A percentile compares a stretch with the other conserved stretches of the same genome.
phyloP scores from a whole-genome alignment of 2,329 filamentous ascomycete genomes.

The Nannizzia gypsea region DNA sequence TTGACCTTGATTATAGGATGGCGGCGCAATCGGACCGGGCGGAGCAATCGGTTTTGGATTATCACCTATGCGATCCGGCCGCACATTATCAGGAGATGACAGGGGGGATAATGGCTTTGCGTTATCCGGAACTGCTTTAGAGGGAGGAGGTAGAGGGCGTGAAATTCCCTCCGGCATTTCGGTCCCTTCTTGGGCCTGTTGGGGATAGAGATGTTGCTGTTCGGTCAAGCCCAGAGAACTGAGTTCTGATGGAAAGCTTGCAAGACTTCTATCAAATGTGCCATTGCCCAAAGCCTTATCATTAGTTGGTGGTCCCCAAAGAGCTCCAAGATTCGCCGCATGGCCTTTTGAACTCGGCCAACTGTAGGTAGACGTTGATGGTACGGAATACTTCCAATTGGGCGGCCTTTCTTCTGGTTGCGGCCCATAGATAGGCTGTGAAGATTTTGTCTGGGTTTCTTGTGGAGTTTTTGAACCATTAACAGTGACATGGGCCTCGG shows the following conservation, averaged over 20 bases:
- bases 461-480: conserved; percentile 8
- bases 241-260: conserved; percentile 37
- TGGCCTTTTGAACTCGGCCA: conserved; percentile 29
- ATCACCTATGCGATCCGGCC: conserved; percentile 28
- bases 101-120: conserved; percentile 24
- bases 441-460: conserved; percentile 13
- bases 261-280: conserved; percentile 46
- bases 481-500: neutral
- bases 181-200: conserved; percentile 11
- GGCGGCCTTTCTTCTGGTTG: conserved; percentile 24
- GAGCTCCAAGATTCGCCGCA: conserved; percentile 34
- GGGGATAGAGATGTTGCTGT: conserved; percentile 26
- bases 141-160: conserved; percentile 22
- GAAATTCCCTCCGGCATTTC: conserved; percentile 14
- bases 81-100: conserved; percentile 28
- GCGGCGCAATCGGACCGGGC: conserved; percentile 38
- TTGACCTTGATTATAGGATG: conserved; percentile 22
- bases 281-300: conserved; percentile 52
- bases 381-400: conserved; percentile 30
- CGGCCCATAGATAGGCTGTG: conserved; percentile 14
- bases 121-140: conserved; percentile 25
- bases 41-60: conserved; percentile 30
- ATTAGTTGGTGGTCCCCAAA: conserved; percentile 48
- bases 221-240: conserved; percentile 31
- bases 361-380: conserved; percentile 22